Evolutionary conservation across 129 eudicot species (phyloP), one percentile per base, ranked within the genome.

Genomic region (Silybum marianum): DNA sequence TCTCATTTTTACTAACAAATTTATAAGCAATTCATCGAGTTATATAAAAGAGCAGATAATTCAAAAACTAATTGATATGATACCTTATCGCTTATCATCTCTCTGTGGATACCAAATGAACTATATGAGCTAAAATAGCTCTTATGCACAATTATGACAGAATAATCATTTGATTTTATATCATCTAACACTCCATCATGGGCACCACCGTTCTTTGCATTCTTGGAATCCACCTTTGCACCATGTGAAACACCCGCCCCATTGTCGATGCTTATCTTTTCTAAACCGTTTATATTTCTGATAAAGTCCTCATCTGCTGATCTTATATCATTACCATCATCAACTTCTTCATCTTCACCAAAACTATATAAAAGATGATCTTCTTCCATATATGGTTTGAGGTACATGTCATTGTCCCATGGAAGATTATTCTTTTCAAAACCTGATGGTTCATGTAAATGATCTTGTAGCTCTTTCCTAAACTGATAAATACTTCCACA

Each of bases 21-120:
- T 63, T 21, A 13, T 42, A 75, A 42, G 65, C 58, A 46, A 54
- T 74, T 24, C 46, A 54, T 21, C 51, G 19, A 77, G 30, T 65
- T 26, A 81, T 1, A 58, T 16, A 58, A 58, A 40, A 21, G 10
- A 26, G 12, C 30, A 44, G 14, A 63, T 39, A 68, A 82, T 18
- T 48, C 13, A 11, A 14, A 25, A 58, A 28, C 22, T 82, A 54
- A 24, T 10, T 4, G 18, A 32, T 32, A 32, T 32, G 6, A 34
- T 84, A 95, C 99, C 97, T 95, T 95, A 73, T 96, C 99, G 69
- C 97, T 91, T 62, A 96, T 84, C 99, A 93, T 96, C 76, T 96
- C 99, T 80, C 91, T 87, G 69, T 96, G 98, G 83, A 96, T 96
- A 72, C 90, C 97, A 81, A 88, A 95, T 26, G 99, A 95, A 74